phyloP scores from a whole-genome alignment of 345 rosid species.

The Rhizophora apiculata region DNA sequence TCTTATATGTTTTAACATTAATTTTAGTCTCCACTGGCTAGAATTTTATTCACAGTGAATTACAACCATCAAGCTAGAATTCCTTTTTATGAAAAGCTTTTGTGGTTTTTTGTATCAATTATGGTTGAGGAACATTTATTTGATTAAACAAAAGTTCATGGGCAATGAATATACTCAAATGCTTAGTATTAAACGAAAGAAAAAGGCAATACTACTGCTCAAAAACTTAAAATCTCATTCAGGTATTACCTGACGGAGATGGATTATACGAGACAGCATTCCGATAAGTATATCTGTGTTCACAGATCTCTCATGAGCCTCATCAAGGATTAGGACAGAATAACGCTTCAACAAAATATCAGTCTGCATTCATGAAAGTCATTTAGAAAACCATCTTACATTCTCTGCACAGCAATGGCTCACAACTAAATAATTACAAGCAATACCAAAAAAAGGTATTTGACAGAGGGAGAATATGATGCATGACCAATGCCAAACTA shows the following conservation, averaged over 20 bases:
- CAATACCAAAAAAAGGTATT: background rate
- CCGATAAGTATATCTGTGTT: constrained; percentile 95
- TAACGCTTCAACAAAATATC: constrained; percentile 74
- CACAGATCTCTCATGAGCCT: constrained; percentile 94
- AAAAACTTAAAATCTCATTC: background rate
- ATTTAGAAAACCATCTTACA: background rate
- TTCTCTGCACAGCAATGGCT: background rate
- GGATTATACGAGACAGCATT: constrained; percentile 75
- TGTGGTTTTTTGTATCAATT: too few species aligned
- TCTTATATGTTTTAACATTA: too few species aligned
- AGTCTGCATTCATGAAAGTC: constrained; percentile 47
- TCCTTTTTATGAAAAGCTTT: too few species aligned
- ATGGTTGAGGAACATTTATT: too few species aligned
- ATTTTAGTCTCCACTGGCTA: too few species aligned
- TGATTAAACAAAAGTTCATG: too few species aligned
- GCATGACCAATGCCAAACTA: too few species aligned
- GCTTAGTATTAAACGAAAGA: background rate
- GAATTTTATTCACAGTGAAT: too few species aligned
- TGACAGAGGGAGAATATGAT: background rate
- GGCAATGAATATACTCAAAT: too few species aligned
- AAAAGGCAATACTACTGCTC: background rate
- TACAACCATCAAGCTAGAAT: too few species aligned
- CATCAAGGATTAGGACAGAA: constrained; percentile 82
- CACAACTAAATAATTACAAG: background rate
- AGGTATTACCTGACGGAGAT: constrained; percentile 62